Evolutionary conservation across 805 yeast species (phyloP), one percentile per base, ranked within the genome.

Genomic region (Wickerhamiella spandovensis): DNA sequence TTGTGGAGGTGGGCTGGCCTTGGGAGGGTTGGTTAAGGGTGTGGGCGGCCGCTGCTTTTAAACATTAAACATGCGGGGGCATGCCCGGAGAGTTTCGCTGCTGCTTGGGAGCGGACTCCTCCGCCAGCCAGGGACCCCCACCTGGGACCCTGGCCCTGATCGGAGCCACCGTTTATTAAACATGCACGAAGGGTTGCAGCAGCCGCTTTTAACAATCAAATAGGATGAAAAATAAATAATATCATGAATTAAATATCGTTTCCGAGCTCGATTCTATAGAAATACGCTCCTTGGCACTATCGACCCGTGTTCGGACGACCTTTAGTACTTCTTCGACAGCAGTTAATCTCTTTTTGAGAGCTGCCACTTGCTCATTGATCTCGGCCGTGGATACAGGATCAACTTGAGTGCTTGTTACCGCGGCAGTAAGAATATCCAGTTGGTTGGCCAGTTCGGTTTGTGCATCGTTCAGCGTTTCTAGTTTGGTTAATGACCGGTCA

Each of bases 381-480:
- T 28, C 46, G 10, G 41, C 44, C 7, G 54, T 46, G n/a, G 46
- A 42, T 17, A 41, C 20, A n/a, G 54, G 35, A 3, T 51, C 51
- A 22, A 41, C 44, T 20, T 54, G 53, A 56, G 48, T 49, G 53
- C 59, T 49, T 24, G 47, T 39, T 20, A 46, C 32, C 4, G 32
- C 45, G 6, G 46, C 46, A 13, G 7, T 47, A 17, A 59, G 44
- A 10, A 45, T 37, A 42, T 56, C 59, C 22, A 61, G 47, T 37
- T 58, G 58, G 20, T 44, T 42, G 13, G 47, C 28, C 17, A 61
- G 47, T 8, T 52, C 55, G 17, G 49, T 46, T 43, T 61, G 64
- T 1, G 63, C 56, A 25, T 56, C 61, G 20, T 51, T 55, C 20
- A 61, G 53, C 12, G 57, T 47, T 15, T 54, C 51, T 12, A 61